Evolutionary conservation across 2,329 filamentous ascomycete species (phyloP).

Genomic region (Fusarium irregulare): DNA sequence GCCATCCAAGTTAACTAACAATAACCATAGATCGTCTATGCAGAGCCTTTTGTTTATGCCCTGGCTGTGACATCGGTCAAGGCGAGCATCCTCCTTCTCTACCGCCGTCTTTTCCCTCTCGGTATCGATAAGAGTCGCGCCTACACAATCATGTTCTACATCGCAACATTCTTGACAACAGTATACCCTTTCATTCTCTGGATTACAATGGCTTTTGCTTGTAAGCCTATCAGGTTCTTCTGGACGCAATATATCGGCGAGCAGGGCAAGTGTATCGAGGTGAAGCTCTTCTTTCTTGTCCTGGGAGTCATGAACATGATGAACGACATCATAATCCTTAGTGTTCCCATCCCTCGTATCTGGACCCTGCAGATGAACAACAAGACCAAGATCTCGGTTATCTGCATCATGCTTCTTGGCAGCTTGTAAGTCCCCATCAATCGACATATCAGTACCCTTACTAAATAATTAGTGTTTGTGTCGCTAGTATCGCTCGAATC

Average conservation of each 20-base stretch:
- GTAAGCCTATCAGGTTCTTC: conserved; percentile 13
- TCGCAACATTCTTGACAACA: neutral
- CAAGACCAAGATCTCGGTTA: conserved; percentile 15
- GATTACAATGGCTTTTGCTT: conserved; percentile 20
- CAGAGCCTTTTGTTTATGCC: conserved; percentile 18
- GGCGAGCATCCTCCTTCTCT: conserved; percentile 16
- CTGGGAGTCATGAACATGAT: conserved; percentile 25
- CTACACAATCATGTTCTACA: conserved; percentile 15
- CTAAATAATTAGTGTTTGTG: conserved; percentile 7
- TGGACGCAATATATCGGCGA: conserved; percentile 16
- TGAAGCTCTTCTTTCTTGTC: conserved; percentile 14
- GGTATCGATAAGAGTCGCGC: conserved; percentile 15
- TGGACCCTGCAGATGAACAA: conserved; percentile 24
- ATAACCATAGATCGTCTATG: neutral
- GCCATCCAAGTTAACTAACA: neutral
- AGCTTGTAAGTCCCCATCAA: conserved; percentile 10
- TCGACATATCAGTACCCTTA: neutral
- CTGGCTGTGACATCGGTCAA: conserved; percentile 24
- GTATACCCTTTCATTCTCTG: conserved; percentile 16
- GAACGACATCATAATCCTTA: conserved; percentile 16
- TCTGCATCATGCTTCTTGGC: conserved; percentile 20
- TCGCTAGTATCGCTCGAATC: conserved; percentile 10
- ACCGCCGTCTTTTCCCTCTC: conserved; percentile 20
- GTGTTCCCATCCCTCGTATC: conserved; percentile 15
- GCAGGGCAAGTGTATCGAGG: conserved; percentile 3